These are phyloP conservation scores for Sclerotinia nivalis DNA, from an alignment of 2,329 filamentous ascomycete species.

Conservation along the genomic window DNA sequence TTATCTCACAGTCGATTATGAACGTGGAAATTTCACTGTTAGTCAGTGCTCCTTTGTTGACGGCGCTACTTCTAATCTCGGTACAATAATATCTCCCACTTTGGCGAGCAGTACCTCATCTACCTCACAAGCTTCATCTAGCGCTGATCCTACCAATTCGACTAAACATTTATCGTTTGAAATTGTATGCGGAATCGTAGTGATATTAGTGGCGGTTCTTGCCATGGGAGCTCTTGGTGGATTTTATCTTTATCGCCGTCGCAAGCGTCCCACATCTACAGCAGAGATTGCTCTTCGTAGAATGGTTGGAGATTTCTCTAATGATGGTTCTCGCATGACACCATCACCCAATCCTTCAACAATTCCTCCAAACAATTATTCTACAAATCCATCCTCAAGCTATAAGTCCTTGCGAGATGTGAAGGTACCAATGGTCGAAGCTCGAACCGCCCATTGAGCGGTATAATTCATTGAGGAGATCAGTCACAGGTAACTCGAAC, in stretches of 20 bases:
- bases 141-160: neutral
- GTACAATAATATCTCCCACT: constrained; percentile 26
- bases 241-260: constrained; percentile 11
- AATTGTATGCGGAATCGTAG: constrained; percentile 1
- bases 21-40: constrained; percentile 37
- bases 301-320: neutral
- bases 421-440: neutral
- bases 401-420: neutral
- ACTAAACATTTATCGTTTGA: neutral
- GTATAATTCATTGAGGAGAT: neutral
- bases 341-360: neutral
- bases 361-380: neutral
- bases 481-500: neutral
- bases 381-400: neutral
- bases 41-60: constrained; percentile 34
- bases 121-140: constrained; percentile 36
- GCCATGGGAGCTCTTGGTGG: neutral
- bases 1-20: constrained; percentile 39
- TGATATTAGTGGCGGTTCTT: neutral
- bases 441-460: neutral
- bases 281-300: constrained; percentile 9
- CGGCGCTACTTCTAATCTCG: constrained; percentile 25
- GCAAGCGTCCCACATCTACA: neutral
- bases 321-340: neutral
- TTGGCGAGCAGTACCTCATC: constrained; percentile 14